Base-by-base conservation (phyloP, 495 filamentous ascomycete genomes). In the Collariella sp. region DNA sequence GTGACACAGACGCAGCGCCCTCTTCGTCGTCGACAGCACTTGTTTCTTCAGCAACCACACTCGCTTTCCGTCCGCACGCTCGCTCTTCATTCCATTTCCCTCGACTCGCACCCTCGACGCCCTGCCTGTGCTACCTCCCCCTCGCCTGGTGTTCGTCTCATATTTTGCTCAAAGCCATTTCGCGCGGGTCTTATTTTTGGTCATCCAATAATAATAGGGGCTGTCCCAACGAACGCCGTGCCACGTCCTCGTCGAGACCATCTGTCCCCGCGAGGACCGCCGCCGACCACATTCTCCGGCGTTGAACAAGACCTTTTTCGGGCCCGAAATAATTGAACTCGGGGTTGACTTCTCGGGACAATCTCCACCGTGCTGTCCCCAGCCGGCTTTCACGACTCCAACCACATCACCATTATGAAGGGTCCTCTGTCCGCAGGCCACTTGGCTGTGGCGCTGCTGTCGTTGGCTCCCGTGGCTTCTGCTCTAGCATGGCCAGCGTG, bases 391-490 rank as follows among this genome's bases (percentile, higher is more conserved):
- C 35, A 34, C 43, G 35, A 19, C 36, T 7, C 38, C 26, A 34
- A 38, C 46, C 45, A 20, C 6, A 18, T 33, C 31, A 35, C 34
- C 56, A 56, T 20, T 41, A 70, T 70, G 67, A 65, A 55, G 53
- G 38, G 53, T 26, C 48, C 57, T 31, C 52, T 43, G 6, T 67
- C 66, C 12, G 44, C 58, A 13, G 56, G 60, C 58, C 67, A 61
- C 10, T 29, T 71, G 54, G 66, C 64, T n/a, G 59, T 71, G 23
- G 62, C 64, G 26, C 54, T 73, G 9, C 56, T 72, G n/a, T 63
- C 66, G 1, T 43, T 73, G 31, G 54, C 69, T 6, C 63, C 65
- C 18, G 48, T 62, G 16, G 67, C 62, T 5, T 64, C 67, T 13
- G 70, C 72, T 7, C 40, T 61, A 22, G 10, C 58, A 50, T 68